A percentile compares a stretch with the other conserved stretches of the same genome.
Evolutionary conservation across 2,329 filamentous ascomycete genomes (phyloP).

Genomic region (Tolypocladium endophyticum): DNA sequence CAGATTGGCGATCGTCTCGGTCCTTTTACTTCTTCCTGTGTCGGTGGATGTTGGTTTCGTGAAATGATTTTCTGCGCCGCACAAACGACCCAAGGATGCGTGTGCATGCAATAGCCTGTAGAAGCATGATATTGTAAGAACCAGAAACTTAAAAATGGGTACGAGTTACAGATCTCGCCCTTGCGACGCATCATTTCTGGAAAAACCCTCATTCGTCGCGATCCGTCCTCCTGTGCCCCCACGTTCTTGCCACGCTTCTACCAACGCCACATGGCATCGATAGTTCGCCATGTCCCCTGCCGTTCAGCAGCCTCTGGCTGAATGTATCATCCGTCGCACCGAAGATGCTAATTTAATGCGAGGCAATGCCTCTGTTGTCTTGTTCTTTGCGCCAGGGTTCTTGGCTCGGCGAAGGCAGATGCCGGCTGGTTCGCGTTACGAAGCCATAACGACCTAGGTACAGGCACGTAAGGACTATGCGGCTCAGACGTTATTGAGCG

Average conservation of each 20-base stretch:
- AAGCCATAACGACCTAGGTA: neutral
- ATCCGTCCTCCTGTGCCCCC: neutral
- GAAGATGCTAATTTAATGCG: neutral
- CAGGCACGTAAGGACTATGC: too few species aligned
- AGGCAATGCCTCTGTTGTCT: neutral
- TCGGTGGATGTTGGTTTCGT: neutral
- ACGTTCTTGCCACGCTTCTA: neutral
- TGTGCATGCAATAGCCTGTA: neutral
- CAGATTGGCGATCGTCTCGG: neutral
- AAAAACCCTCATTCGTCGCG: neutral
- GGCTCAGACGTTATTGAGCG: neutral
- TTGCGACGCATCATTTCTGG: neutral
- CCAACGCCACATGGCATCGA: neutral
- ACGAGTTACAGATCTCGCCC: too few species aligned
- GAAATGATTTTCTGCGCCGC: neutral
- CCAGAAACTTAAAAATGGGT: neutral
- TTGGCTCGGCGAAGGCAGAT: neutral
- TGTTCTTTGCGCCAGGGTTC: neutral
- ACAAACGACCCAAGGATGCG: neutral
- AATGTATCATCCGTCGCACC: neutral
- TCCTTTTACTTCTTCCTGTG: neutral
- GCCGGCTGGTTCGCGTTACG: neutral
- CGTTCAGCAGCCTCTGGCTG: neutral
- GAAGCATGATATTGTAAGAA: neutral
- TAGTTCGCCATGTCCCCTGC: neutral